Evolutionary conservation across 2,329 filamentous ascomycete species (phyloP).

Genomic region (Ceratocystis harringtonii): DNA sequence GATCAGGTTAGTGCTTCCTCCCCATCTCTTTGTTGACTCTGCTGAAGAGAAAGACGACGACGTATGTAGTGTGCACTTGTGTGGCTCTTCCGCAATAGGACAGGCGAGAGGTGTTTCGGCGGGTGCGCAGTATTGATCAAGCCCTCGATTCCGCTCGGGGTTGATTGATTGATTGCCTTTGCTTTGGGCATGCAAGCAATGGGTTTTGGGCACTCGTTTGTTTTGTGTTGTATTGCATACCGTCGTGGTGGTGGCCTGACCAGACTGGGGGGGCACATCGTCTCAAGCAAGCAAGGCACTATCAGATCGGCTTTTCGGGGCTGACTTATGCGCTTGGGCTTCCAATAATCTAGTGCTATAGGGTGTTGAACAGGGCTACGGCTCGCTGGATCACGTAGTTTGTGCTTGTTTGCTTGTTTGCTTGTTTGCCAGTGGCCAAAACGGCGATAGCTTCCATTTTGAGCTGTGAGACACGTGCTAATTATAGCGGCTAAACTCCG

Average conservation of each 20-base stretch:
- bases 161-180: neutral
- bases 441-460: neutral
- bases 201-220: neutral
- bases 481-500: neutral
- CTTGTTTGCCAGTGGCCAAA: neutral
- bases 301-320: neutral
- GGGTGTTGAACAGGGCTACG: neutral
- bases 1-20: no score
- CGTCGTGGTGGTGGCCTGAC: neutral
- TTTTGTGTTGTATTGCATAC: neutral
- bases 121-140: neutral
- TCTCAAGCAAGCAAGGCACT: neutral
- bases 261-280: neutral
- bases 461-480: neutral
- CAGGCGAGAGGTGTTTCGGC: neutral
- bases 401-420: neutral
- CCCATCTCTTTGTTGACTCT: no score
- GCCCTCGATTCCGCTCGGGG: neutral
- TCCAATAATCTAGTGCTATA: neutral
- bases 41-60: neutral
- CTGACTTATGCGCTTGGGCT: neutral
- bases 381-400: neutral
- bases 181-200: neutral
- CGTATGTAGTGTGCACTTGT: neutral
- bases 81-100: neutral